Base-by-base conservation (phyloP, 2,329 filamentous ascomycete species). In the Paecilomyces fulvus region DNA sequence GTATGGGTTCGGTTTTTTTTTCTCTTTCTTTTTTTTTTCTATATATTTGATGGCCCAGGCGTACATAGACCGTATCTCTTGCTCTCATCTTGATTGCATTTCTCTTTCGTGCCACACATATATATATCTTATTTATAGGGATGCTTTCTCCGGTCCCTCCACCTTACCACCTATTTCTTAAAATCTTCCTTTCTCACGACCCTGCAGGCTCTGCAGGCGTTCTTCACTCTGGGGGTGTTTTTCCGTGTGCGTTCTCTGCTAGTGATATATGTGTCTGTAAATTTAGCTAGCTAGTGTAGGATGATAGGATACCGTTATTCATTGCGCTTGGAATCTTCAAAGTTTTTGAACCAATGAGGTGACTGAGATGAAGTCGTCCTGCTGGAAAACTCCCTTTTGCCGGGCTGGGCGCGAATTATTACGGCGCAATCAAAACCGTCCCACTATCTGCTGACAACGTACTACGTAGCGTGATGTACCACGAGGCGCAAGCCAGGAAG, bases 1-100 rank as follows among this genome's bases (percentile, higher is more conserved):
- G 52, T 54, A 53, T 33, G 23, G 51, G 51, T 30, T 33, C 51
- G 21, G 23, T 52, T 28, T 20, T 31, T 17, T 20, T 23, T n/a
- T 52, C 33, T 33, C n/a, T 20, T 31, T 9, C 11, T 23, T 28
- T 52, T 33, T 52, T 33, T 12, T 12, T n/a, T 52, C 53, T 33
- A 58, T 54, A 58, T 54, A 48, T 61, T 54, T 59, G 55, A 59
- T 48, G 51, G 56, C 61, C 57, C 56, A 55, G 59, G 61, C 60
- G 60, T 64, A 63, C 54, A 63, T 61, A 63, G 50, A 49, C 48
- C 12, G 3, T 43, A 43, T 55, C 57, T 55, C 50, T 50, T 49
- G 56, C 14, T 61, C 53, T 63, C 54, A 48, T 54, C 59, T 52
- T 30, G 54, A 55, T 49, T 49, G 28, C 43, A 31, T 12, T 12